Evolutionary conservation across 1,139 yeast species (phyloP), one percentile per base, ranked within the genome.

Genomic region (Kazachstania sp.): DNA sequence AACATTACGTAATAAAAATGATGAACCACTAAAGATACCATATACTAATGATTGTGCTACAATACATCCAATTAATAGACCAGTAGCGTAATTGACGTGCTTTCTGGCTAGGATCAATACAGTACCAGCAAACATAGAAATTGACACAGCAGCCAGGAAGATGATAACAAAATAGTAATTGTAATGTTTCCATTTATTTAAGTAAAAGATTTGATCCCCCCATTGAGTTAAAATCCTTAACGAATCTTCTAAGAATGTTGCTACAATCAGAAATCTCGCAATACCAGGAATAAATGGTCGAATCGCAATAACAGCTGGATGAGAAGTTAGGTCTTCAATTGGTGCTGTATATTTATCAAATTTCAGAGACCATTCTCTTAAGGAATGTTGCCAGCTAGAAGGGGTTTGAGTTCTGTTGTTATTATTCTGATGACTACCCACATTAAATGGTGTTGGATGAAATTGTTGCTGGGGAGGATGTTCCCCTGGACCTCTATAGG

Each of bases 171-270:
- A 66, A 74, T 85, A 79, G 56, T 79, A 76, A 70, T 95, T 95
- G 51, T 82, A 68, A 58, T 82, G 86, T 61, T 95, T 81, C 70
- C 81, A 85, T 56, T 78, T 79, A 71, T 86, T 78, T 58, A 92
- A 74, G 66, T 86, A 92, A 63, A 81, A 83, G 32, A 87, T 87
- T 67, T 92, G 98, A 60, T 87, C 95, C 32, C 75, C 68, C 97
- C 97, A 92, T 69, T 90, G 97, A 16, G 87, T 72, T 51, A 82
- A 62, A 60, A 92, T 86, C 66, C 98, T 77, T 49, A 84, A 66
- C 1, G 95, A 79, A 63, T 92, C 98, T 67, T 92, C 98, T 58
- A 81, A 78, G 64, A 90, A 92, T 1, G 98, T 92, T 45, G 95
- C 95, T 50, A 92, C 96, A 55, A 92, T 88, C 58, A 90, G 78